These are phyloP conservation scores for Ilyonectria destructans DNA, from an alignment of 2,329 filamentous ascomycete species.

Conservation along the genomic window DNA sequence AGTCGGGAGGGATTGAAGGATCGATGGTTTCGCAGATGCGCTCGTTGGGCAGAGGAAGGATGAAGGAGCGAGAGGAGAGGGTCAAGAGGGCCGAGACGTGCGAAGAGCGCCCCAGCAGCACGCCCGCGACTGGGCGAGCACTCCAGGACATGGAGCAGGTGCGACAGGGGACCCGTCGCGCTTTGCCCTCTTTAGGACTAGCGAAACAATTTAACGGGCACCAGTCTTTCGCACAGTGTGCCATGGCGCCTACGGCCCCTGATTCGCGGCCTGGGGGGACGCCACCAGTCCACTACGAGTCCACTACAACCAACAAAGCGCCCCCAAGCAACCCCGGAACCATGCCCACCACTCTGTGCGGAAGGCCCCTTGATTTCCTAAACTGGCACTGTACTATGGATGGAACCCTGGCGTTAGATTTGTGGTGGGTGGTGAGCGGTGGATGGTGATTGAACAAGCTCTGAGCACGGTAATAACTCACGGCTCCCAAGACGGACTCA, in stretches of 20 bases:
- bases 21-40: constrained; percentile 44
- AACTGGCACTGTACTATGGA: constrained; percentile 22
- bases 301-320: constrained; percentile 20
- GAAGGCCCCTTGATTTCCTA: constrained; percentile 19
- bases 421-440: background rate
- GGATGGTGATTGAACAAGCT: constrained; percentile 6
- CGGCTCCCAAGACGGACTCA: constrained; percentile 32
- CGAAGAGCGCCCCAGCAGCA: constrained; percentile 34
- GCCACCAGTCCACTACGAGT: constrained; percentile 13
- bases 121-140: constrained; percentile 39
- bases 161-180: constrained; percentile 43
- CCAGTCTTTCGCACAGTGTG: constrained; percentile 39
- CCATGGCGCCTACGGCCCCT: constrained; percentile 40
- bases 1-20: constrained; percentile 38
- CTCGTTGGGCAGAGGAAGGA: constrained; percentile 46
- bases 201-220: constrained; percentile 47
- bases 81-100: constrained; percentile 43
- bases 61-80: constrained; percentile 48
- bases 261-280: constrained; percentile 29
- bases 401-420: constrained; percentile 12
- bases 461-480: constrained; percentile 31
- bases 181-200: constrained; percentile 42
- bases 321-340: constrained; percentile 3
- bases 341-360: constrained; percentile 25
- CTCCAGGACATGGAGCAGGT: constrained; percentile 44